These are phyloP conservation scores for Globisporangium takayamanum DNA, from an alignment of 352 stramenopile species.

Conservation along the genomic window DNA sequence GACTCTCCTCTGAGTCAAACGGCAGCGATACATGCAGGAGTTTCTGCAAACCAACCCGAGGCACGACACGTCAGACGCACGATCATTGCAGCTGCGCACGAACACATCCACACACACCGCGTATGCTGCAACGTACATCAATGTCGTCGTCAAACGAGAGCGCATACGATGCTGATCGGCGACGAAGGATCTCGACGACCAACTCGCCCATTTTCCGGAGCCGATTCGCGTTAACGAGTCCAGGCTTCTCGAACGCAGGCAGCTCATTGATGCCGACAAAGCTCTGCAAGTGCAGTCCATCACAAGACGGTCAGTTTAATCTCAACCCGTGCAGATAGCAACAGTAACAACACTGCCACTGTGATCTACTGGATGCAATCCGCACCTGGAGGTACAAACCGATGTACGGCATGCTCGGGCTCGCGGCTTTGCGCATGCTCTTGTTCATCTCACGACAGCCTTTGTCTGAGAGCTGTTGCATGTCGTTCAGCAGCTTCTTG, in stretches of 20 bases:
- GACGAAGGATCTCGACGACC: conserved; percentile 71
- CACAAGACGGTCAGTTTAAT: not conserved
- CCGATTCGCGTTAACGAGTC: conserved; percentile 63
- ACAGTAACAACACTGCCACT: not conserved
- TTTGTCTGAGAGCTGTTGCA: conserved; percentile 77
- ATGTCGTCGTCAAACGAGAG: conserved; percentile 49
- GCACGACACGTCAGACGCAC: not conserved
- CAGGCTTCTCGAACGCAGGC: conserved; percentile 58
- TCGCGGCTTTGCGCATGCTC: conserved; percentile 66
- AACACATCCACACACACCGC: not conserved
- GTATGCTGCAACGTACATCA: conserved; percentile 35
- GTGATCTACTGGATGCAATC: not conserved
- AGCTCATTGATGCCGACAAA: conserved; percentile 80
- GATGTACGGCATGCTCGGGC: conserved; percentile 83
- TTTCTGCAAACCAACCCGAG: conserved; percentile 24
- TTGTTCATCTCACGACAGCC: conserved; percentile 83
- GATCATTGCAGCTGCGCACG: not conserved
- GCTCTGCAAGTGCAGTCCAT: conserved; percentile 21
- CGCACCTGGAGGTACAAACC: conserved; percentile 78
- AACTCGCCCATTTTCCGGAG: conserved; percentile 68
- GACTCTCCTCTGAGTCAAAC: conserved; percentile 68
- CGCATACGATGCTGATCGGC: conserved; percentile 61
- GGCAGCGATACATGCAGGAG: conserved; percentile 64
- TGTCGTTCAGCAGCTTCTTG: conserved; percentile 71
- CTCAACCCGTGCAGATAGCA: not conserved